Percentiles rank a stretch among this genome's conserved stretches.
Evolutionary conservation across 208 protist species (phyloP).

Genomic region (Tritrichomonas musculus): DNA sequence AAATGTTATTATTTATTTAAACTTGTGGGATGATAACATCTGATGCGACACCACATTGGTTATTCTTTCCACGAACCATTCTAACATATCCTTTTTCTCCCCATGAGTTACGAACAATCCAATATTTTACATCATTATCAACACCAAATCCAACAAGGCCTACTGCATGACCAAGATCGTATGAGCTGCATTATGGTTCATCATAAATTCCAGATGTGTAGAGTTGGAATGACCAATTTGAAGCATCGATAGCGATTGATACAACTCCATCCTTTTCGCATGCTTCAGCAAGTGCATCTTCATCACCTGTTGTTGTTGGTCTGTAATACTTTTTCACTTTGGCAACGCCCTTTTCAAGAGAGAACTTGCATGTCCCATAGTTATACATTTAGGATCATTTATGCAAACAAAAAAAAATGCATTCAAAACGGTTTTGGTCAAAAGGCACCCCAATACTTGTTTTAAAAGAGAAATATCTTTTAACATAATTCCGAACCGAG

Average conservation of each 20-base stretch:
- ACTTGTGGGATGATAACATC: conserved; percentile 34
- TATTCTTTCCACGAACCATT: conserved; percentile 45
- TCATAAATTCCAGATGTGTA: conserved; percentile 49
- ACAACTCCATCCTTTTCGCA: conserved; percentile 29
- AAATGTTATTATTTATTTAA: not conserved
- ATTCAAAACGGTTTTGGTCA: no score
- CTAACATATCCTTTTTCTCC: conserved; percentile 46
- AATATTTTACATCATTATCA: not conserved
- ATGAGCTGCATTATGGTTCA: conserved; percentile 29
- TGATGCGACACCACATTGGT: conserved; percentile 47
- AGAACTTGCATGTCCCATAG: conserved; percentile 15
- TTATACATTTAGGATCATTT: no score
- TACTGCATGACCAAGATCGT: not conserved
- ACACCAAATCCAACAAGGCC: conserved; percentile 9
- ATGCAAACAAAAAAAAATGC: no score
- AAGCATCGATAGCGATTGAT: conserved; percentile 47
- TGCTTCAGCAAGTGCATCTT: conserved; percentile 32
- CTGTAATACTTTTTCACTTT: not conserved
- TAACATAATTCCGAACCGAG: no score
- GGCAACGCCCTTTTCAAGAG: not conserved
- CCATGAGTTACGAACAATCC: conserved; percentile 58
- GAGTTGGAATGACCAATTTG: no score
- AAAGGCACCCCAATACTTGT: no score
- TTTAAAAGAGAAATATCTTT: no score
- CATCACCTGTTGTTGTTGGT: conserved; percentile 41